These are phyloP conservation scores for Vaccinium darrowii DNA, from an alignment of 148 eudicot species.

Conservation along the genomic window DNA sequence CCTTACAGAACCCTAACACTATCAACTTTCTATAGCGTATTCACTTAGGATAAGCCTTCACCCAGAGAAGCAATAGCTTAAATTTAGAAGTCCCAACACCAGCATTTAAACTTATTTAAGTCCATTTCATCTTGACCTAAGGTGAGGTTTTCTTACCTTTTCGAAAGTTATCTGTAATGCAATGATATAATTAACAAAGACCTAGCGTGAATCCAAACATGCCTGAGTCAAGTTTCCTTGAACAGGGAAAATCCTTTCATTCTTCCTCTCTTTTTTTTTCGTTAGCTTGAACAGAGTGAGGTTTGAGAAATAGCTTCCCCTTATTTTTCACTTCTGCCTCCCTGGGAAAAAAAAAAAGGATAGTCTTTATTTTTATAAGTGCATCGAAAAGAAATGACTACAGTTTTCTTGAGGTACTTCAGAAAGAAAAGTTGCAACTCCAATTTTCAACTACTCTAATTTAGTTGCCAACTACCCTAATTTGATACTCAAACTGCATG, in stretches of 20 bases:
- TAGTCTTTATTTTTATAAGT: neutral
- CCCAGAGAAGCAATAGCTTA: neutral
- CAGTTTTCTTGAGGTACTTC: neutral
- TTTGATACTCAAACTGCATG: neutral
- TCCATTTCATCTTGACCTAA: neutral
- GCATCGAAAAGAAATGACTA: neutral
- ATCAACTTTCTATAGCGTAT: neutral
- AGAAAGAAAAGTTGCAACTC: neutral
- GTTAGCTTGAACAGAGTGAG: neutral
- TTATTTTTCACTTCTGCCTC: neutral
- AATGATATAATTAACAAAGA: too few relatives aligned
- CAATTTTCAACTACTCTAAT: neutral
- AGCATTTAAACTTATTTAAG: neutral
- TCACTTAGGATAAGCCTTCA: neutral
- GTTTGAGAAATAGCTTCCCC: neutral
- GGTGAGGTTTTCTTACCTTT: neutral
- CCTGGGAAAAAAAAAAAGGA: neutral
- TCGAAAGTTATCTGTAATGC: neutral
- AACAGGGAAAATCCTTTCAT: too few relatives aligned
- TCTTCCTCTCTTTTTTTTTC: too few relatives aligned
- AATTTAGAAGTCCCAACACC: neutral
- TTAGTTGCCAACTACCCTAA: neutral
- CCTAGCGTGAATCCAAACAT: too few relatives aligned
- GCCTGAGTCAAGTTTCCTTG: too few relatives aligned
- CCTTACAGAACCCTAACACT: neutral